Evolutionary conservation across 140 eudicot genomes (phyloP).

Genomic region (Cichorium intybus): DNA sequence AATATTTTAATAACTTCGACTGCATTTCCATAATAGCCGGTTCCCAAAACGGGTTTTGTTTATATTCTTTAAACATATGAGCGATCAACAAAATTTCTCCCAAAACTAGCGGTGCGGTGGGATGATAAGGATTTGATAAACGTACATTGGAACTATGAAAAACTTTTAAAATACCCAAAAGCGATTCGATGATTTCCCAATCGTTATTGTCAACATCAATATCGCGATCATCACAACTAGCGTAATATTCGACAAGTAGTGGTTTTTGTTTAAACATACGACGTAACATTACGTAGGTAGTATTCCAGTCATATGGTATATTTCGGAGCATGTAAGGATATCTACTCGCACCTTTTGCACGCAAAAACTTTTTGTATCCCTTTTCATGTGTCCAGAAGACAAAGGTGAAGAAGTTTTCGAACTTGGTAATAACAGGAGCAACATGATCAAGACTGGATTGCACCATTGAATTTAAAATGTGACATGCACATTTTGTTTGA

Average conservation of each 20-base stretch:
- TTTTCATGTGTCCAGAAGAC: not conserved
- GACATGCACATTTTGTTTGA: not conserved
- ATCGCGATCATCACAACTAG: not conserved
- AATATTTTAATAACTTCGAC: constrained; percentile 6
- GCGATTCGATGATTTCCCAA: constrained; percentile 12
- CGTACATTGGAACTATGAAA: constrained; percentile 5
- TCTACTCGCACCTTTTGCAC: not conserved
- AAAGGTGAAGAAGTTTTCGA: not conserved
- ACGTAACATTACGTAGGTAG: not conserved
- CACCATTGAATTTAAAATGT: constrained; percentile 17
- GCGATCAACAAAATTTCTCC: constrained; percentile 14
- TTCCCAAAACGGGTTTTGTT: constrained; percentile 17
- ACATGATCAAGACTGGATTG: not conserved
- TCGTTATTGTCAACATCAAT: constrained; percentile 4
- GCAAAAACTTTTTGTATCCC: not conserved
- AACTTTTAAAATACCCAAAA: constrained; percentile 24
- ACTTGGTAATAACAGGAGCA: not conserved
- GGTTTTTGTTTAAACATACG: not conserved
- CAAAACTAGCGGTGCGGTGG: constrained; percentile 7
- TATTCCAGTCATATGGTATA: constrained; percentile 1
- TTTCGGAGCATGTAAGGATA: not conserved
- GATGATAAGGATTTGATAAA: not conserved
- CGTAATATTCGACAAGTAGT: not conserved
- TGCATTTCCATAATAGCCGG: not conserved
- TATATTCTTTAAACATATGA: constrained; percentile 9